Base-by-base conservation (phyloP, 2,329 filamentous ascomycete genomes). In the Penicillium olsonii region DNA sequence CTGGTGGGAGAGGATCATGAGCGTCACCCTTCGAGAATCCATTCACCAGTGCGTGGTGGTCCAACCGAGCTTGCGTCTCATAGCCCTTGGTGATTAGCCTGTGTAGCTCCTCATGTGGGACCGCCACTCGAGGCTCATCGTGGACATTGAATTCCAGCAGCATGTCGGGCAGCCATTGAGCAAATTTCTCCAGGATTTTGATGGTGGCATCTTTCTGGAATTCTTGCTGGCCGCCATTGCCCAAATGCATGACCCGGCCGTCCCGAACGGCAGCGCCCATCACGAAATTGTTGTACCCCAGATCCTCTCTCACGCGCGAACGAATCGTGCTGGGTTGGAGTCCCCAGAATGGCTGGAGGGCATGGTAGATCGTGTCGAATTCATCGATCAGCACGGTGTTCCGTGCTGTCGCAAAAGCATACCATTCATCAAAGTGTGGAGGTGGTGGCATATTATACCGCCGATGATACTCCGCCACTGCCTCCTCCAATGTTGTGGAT, bases 131-230 rank as follows among this genome's bases (percentile, higher is more conserved):
- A 14, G 90, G 87, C 70, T 95, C 90, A 64, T 95, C 90, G 67
- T 94, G 88, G 26, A 88, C 79, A 70, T 95, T 95, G 76, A 95
- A 95, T 12, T 85, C 87, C n/a, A 95, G 74, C 67, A 95, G 89
- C 88, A 95, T 92, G 66, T 92, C 87, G 1, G 90, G 90, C 44
- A 95, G 75, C 66, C 84, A 83, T 57, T 87, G 72, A 1, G 88
- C 71, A 56, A 94, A 92, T 9, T 81, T 77, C 52, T 79, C 75
- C 70, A 94, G 81, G 89, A 95, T 95, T 26, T 82, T 84, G 35
- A 78, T 69, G 0, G 85, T 88, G 11, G 88, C 87, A 15, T 44
- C 19, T 8, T 7, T 20, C 19, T 50, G 51, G 31, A 35, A 52
- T 1, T 40, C 37, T 6, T 47, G 47, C 24, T 56, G 48, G 92